Conservation (phyloP, 148 eudicot genomes). For the Fallopia convolvulus region DNA sequence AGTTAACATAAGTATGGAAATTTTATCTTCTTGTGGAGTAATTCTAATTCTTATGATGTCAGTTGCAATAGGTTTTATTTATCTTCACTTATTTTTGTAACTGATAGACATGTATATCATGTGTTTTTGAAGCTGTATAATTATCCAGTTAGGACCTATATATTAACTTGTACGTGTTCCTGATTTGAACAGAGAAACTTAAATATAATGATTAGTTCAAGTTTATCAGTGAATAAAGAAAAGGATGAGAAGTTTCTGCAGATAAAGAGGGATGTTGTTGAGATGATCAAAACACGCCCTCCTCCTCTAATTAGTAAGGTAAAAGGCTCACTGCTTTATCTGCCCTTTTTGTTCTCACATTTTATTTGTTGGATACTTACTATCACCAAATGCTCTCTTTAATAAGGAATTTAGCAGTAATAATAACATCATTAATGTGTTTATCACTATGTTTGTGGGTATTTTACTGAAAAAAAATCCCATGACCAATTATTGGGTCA, state of each 20-base stretch:
- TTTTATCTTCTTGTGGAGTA: slow-evolving; percentile 1
- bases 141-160: not conserved
- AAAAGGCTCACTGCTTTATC: not conserved
- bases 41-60: not conserved
- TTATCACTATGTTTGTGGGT: not conserved
- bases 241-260: slow-evolving; percentile 73
- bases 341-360: not conserved
- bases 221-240: slow-evolving; percentile 80
- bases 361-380: not conserved
- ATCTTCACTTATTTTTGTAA: not conserved
- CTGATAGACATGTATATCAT: not conserved
- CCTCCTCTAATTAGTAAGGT: slow-evolving; percentile 67
- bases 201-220: slow-evolving; percentile 59
- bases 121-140: not conserved
- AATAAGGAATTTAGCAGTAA: not conserved
- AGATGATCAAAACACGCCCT: slow-evolving; percentile 53
- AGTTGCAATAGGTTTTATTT: not conserved
- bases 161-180: not conserved
- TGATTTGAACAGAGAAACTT: slow-evolving; percentile 62
- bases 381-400: not conserved
- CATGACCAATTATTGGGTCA: not conserved
- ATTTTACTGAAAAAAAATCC: not conserved
- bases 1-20: not conserved
- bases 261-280: slow-evolving; percentile 71
- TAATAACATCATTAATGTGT: not conserved